Conservation (phyloP, 148 eudicot genomes). For the Dysphania ambrosioides region DNA sequence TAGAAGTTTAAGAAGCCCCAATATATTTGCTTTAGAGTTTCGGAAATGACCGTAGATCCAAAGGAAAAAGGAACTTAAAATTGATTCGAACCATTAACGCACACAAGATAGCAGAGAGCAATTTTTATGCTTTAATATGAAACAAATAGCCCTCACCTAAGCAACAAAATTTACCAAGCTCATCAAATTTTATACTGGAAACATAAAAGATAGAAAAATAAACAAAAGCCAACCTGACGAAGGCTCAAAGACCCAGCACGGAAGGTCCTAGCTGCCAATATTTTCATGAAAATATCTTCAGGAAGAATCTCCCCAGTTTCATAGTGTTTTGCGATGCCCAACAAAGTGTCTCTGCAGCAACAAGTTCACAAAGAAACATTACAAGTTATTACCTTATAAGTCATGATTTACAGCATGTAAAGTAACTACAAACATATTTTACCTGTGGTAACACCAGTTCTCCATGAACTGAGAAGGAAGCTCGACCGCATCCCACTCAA, state of each 20-base stretch:
- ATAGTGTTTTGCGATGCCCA: constrained; percentile 92
- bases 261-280: constrained; percentile 87
- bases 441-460: constrained; percentile 99
- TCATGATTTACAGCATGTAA: not conserved
- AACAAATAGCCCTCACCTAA: not conserved
- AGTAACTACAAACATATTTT: constrained; percentile 8
- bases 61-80: not conserved
- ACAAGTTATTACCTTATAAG: not conserved
- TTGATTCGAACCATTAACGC: no score
- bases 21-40: no score
- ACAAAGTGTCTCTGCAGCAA: constrained; percentile 76
- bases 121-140: not conserved
- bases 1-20: no score
- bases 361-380: constrained; percentile 10
- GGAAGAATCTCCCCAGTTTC: constrained; percentile 88
- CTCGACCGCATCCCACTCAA: constrained; percentile 99
- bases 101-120: not conserved
- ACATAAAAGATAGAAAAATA: not conserved
- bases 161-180: not conserved
- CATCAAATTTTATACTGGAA: not conserved
- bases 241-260: constrained; percentile 87
- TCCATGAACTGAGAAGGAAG: constrained; percentile 99
- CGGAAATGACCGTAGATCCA: not conserved
- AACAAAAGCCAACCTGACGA: constrained; percentile 56
- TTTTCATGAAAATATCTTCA: constrained; percentile 81